Percentiles rank a stretch among this genome's conserved stretches.
These are phyloP conservation scores for Graphilbum ipis-grandicollis DNA, from an alignment of 2,329 filamentous ascomycete species.

Conservation along the genomic window DNA sequence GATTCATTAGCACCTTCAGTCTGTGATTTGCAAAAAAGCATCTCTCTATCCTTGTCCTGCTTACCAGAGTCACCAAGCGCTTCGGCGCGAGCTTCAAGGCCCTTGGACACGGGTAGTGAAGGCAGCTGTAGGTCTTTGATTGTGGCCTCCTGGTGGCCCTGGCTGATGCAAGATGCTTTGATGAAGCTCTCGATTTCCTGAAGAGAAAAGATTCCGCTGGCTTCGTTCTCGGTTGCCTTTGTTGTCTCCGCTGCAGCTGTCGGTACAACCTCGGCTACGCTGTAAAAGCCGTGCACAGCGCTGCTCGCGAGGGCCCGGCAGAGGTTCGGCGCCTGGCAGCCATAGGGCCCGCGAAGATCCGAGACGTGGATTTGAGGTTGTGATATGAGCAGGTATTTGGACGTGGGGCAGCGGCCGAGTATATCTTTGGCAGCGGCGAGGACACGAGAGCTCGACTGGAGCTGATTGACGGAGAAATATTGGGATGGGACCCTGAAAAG, in stretches of 20 bases:
- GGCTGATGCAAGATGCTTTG: slow-evolving; percentile 24
- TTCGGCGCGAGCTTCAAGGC: slow-evolving; percentile 26
- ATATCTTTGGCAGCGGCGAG: slow-evolving; percentile 26
- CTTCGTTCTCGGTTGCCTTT: no score
- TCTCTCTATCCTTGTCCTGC: no score
- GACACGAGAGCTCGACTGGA: slow-evolving; percentile 30
- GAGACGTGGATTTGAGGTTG: slow-evolving; percentile 57
- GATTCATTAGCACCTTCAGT: no score
- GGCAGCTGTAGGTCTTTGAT: slow-evolving; percentile 24
- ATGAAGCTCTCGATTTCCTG: slow-evolving; percentile 26
- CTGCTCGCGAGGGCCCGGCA: slow-evolving; percentile 20
- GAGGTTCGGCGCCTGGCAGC: slow-evolving; percentile 36
- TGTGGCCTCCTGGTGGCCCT: slow-evolving; percentile 16
- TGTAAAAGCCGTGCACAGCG: slow-evolving; percentile 21
- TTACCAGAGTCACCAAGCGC: slow-evolving; percentile 30
- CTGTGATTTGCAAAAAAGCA: no score
- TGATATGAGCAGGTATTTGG: slow-evolving; percentile 59
- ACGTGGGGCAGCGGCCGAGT: slow-evolving; percentile 52
- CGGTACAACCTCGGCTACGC: slow-evolving; percentile 37
- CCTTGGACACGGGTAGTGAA: slow-evolving; percentile 18
- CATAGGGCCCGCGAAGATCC: slow-evolving; percentile 41
- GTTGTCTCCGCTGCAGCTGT: no score
- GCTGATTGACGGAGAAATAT: slow-evolving; percentile 19
- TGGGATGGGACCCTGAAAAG: slow-evolving; percentile 15
- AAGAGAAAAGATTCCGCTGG: slow-evolving; percentile 23